Conservation (phyloP, 169 alveolate genomes). For the Plasmodium blacklocki region DNA sequence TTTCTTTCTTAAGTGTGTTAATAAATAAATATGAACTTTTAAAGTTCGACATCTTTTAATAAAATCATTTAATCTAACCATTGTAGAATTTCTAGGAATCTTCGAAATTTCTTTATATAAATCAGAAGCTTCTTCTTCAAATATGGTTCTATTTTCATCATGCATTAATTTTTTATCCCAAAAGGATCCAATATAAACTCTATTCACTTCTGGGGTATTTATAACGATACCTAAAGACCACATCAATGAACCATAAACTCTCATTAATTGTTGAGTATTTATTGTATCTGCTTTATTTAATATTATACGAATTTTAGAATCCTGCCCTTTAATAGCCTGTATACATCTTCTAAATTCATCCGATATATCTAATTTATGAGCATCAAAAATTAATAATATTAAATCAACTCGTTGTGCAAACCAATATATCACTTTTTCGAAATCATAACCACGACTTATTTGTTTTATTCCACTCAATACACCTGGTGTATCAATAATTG, state of each 20-base stretch:
- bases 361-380: conserved; percentile 88
- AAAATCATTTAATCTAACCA: conserved; percentile 81
- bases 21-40: conserved; percentile 70
- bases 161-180: conserved; percentile 84
- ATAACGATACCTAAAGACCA: conserved; percentile 85
- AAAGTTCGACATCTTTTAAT: conserved; percentile 83
- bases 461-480: conserved; percentile 88
- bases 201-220: conserved; percentile 81
- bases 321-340: conserved; percentile 79
- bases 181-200: conserved; percentile 86
- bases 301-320: conserved; percentile 80
- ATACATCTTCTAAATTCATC: conserved; percentile 87
- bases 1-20: conserved; percentile 68
- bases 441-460: conserved; percentile 87
- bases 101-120: conserved; percentile 81
- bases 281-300: conserved; percentile 84
- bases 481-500: conserved; percentile 91
- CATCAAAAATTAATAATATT: conserved; percentile 86
- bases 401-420: conserved; percentile 87
- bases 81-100: conserved; percentile 84
- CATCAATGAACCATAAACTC: conserved; percentile 90
- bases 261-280: conserved; percentile 87
- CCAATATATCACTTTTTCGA: conserved; percentile 89
- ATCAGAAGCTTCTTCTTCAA: conserved; percentile 87
- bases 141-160: conserved; percentile 83